These are phyloP conservation scores for Gossypium gossypioides DNA, from an alignment of 441 rosid genomes.

Conservation along the genomic window DNA sequence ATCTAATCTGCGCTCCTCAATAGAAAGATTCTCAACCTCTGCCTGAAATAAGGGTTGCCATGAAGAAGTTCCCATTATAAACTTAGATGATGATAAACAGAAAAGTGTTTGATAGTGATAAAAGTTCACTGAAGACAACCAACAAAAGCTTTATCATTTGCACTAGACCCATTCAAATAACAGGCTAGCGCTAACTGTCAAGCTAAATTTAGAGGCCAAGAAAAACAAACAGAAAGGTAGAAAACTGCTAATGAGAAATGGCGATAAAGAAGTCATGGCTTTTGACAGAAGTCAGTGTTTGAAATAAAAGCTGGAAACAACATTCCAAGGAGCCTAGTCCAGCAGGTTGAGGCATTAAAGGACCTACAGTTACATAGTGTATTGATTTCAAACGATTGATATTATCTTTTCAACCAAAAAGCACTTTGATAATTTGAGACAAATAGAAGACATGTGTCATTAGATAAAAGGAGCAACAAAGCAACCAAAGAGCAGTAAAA, in stretches of 20 bases:
- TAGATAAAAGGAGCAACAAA: background rate
- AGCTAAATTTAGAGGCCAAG: background rate
- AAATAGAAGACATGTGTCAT: background rate
- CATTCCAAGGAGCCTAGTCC: background rate
- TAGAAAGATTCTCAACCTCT: slow-evolving; percentile 63
- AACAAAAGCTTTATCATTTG: background rate
- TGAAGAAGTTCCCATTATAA: slow-evolving; percentile 15
- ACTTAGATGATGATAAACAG: background rate
- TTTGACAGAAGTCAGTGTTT: background rate
- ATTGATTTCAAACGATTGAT: background rate
- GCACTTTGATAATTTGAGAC: background rate
- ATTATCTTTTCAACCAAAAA: background rate
- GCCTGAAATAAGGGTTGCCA: slow-evolving; percentile 35
- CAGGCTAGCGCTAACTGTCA: background rate
- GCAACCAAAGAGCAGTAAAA: background rate
- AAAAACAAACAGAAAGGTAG: background rate
- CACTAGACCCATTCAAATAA: background rate
- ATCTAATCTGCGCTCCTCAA: slow-evolving; percentile 64
- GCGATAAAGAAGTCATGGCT: background rate
- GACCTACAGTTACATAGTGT: background rate
- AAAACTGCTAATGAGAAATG: background rate
- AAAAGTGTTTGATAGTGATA: background rate
- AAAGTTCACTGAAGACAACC: background rate
- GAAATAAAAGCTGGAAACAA: background rate
- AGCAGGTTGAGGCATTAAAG: background rate